Percentiles rank a stretch among this genome's conserved stretches.
These are phyloP conservation scores for Talaromyces albobiverticillius DNA, from an alignment of 2,329 filamentous ascomycete genomes.

Conservation along the genomic window DNA sequence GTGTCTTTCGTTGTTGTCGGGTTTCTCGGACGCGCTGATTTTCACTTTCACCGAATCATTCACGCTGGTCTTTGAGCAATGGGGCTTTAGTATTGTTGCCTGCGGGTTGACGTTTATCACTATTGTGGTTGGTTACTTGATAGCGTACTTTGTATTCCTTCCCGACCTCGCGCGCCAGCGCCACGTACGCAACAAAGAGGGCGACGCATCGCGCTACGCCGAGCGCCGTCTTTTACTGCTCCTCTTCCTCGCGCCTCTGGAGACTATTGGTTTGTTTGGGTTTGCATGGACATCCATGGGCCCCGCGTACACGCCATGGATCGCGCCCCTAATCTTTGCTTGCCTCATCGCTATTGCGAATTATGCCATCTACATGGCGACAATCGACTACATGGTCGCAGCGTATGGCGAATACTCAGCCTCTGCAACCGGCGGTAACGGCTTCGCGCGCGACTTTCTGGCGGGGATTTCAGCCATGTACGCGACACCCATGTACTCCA, in stretches of 20 bases:
- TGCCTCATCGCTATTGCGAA: slow-evolving; percentile 70
- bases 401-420: slow-evolving; percentile 71
- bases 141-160: slow-evolving; percentile 56
- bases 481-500: slow-evolving; percentile 61
- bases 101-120: slow-evolving; percentile 53
- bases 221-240: slow-evolving; percentile 66
- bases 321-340: slow-evolving; percentile 64
- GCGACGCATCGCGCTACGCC: slow-evolving; percentile 51
- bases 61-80: slow-evolving; percentile 57
- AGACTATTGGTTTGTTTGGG: slow-evolving; percentile 66
- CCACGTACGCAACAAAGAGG: slow-evolving; percentile 39
- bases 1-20: slow-evolving; percentile 59
- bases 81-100: slow-evolving; percentile 52
- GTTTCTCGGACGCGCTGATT: slow-evolving; percentile 64
- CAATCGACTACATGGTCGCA: slow-evolving; percentile 74
- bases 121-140: slow-evolving; percentile 55
- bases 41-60: slow-evolving; percentile 66
- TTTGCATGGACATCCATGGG: slow-evolving; percentile 68
- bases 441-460: slow-evolving; percentile 69
- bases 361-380: slow-evolving; percentile 71
- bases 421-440: slow-evolving; percentile 73
- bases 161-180: slow-evolving; percentile 47
- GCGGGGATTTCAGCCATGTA: slow-evolving; percentile 70
- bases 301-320: slow-evolving; percentile 64
- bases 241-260: slow-evolving; percentile 58